phyloP scores from a whole-genome alignment of 805 yeast genomes.

The Ogataea trehaloabstinens region DNA sequence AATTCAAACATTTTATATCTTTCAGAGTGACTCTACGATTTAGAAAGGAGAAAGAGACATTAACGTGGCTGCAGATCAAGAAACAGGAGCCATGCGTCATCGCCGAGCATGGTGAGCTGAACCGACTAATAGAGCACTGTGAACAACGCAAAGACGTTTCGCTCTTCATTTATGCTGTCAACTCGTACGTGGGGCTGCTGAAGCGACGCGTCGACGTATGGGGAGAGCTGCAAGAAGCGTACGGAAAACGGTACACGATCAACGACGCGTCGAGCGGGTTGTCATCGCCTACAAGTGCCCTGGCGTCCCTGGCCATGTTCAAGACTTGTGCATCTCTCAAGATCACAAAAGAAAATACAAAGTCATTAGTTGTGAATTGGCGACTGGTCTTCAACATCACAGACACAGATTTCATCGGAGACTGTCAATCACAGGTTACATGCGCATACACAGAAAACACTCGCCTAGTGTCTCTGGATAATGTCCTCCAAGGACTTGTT shows the following conservation, averaged over 20 bases:
- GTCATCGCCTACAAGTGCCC: slow-evolving; percentile 3
- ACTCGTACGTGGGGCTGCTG: slow-evolving; percentile 22
- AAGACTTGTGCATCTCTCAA: slow-evolving; percentile 9
- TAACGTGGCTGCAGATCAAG: slow-evolving; percentile 11
- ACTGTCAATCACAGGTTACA: slow-evolving; percentile 15
- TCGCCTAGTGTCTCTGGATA: slow-evolving; percentile 9
- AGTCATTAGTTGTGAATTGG: slow-evolving; percentile 11
- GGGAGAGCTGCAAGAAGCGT: slow-evolving; percentile 18
- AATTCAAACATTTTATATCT: slow-evolving; percentile 15
- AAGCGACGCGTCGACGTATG: slow-evolving; percentile 19
- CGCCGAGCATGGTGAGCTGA: slow-evolving; percentile 16
- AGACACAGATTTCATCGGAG: slow-evolving; percentile 15
- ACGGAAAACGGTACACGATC: slow-evolving; percentile 10
- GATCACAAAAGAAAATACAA: slow-evolving; percentile 1
- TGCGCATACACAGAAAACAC: slow-evolving; percentile 6
- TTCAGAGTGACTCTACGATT: slow-evolving; percentile 14
- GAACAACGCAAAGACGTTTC: slow-evolving; percentile 20
- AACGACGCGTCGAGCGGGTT: slow-evolving; percentile 10
- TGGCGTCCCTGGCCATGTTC: slow-evolving; percentile 10
- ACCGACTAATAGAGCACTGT: slow-evolving; percentile 12
- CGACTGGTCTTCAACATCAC: slow-evolving; percentile 8
- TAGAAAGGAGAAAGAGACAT: slow-evolving; percentile 10
- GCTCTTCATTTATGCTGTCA: slow-evolving; percentile 22
- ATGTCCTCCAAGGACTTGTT: slow-evolving; percentile 16
- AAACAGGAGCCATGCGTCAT: slow-evolving; percentile 7